Evolutionary conservation across 2,329 filamentous ascomycete genomes (phyloP).

Genomic region (Calonectria montana): DNA sequence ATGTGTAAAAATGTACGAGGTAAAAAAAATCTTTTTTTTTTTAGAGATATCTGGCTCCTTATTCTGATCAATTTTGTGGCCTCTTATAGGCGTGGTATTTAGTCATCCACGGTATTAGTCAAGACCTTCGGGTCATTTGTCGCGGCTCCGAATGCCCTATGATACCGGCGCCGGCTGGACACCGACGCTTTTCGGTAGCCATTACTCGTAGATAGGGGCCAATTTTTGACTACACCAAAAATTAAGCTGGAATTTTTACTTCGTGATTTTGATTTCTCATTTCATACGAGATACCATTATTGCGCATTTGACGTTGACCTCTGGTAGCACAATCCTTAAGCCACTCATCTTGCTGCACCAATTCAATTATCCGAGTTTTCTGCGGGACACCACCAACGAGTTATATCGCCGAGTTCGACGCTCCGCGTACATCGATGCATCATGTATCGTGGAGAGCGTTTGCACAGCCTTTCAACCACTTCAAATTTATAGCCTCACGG

Average conservation of each 20-base stretch:
- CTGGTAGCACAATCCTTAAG: background rate
- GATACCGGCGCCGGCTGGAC: slow-evolving; percentile 20
- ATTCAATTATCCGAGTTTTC: slow-evolving; percentile 44
- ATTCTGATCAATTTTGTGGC: background rate
- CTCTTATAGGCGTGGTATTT: background rate
- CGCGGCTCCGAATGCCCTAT: slow-evolving; percentile 12
- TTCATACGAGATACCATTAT: background rate
- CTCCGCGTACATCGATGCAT: slow-evolving; percentile 42
- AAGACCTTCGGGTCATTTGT: slow-evolving; percentile 12
- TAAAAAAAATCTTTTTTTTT: background rate
- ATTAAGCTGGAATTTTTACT: background rate
- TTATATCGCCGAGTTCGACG: slow-evolving; percentile 11
- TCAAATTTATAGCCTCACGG: slow-evolving; percentile 29
- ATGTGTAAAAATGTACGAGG: no score
- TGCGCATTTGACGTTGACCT: background rate
- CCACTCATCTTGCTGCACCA: background rate
- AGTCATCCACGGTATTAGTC: background rate
- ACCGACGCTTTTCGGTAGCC: slow-evolving; percentile 24
- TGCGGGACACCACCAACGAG: slow-evolving; percentile 30
- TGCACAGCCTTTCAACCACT: slow-evolving; percentile 35
- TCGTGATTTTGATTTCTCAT: background rate
- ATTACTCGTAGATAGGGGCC: slow-evolving; percentile 15
- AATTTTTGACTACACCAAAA: slow-evolving; percentile 3
- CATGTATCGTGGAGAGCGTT: slow-evolving; percentile 45
- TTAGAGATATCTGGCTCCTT: background rate